A percentile compares a stretch with the other conserved stretches of the same genome.
These are phyloP conservation scores for Trichoderma endophyticum DNA, from an alignment of 2,329 filamentous ascomycete species.

Conservation along the genomic window DNA sequence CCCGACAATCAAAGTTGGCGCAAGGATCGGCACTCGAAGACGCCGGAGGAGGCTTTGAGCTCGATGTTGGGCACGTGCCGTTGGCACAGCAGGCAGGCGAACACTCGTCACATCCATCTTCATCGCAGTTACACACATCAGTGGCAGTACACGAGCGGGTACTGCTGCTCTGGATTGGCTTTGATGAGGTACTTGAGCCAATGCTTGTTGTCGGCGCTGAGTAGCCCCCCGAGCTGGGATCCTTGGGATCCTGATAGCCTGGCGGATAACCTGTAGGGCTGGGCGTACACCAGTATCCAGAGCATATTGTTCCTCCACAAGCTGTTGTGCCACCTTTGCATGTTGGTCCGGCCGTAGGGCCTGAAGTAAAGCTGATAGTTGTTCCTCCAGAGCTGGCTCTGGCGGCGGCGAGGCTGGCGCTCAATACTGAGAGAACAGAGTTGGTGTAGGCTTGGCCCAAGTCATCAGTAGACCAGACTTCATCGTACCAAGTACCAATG, in stretches of 20 bases:
- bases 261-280: background rate
- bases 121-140: background rate
- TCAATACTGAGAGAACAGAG: background rate
- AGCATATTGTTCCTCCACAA: background rate
- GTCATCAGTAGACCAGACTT: background rate
- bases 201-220: background rate
- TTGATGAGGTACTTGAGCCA: background rate
- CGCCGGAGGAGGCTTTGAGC: background rate
- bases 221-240: background rate
- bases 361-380: background rate
- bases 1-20: background rate
- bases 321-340: background rate
- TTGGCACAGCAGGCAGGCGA: background rate
- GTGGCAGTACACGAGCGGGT: background rate
- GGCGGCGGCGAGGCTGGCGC: background rate
- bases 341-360: background rate
- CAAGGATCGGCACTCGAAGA: background rate
- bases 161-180: background rate
- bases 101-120: background rate
- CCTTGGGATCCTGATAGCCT: background rate
- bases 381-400: background rate
- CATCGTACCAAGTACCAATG: background rate
- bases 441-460: background rate
- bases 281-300: background rate
- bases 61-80: background rate